These are phyloP conservation scores for Lactarius hatsudake DNA, from an alignment of 768 basidiomycete genomes.

Conservation along the genomic window DNA sequence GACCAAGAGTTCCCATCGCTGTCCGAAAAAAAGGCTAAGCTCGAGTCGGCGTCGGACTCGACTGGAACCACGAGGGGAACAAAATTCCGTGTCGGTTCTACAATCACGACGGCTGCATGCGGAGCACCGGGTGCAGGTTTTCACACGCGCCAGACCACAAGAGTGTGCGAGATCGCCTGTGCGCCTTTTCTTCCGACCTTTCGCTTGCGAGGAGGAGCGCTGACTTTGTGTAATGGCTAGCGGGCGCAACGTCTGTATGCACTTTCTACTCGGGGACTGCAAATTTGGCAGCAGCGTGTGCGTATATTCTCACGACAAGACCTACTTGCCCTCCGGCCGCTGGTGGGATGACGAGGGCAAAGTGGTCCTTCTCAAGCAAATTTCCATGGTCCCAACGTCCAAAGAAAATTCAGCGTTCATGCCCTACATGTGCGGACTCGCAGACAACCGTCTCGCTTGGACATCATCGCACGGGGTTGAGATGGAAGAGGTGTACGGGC, in stretches of 20 bases:
- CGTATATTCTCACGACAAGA: conserved; percentile 48
- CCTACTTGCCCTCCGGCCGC: conserved; percentile 42
- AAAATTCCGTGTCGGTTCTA: conserved; percentile 54
- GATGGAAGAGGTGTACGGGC: conserved; percentile 5
- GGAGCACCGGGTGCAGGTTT: conserved; percentile 43
- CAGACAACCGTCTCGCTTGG: conserved; percentile 17
- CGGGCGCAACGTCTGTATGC: conserved; percentile 51
- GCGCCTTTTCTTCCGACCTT: conserved; percentile 28
- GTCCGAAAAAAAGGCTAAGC: conserved; percentile 37
- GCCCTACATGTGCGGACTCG: conserved; percentile 3
- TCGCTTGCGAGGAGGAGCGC: background rate
- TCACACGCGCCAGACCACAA: conserved; percentile 55
- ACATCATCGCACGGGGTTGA: background rate
- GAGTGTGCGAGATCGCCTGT: conserved; percentile 56
- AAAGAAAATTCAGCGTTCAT: background rate
- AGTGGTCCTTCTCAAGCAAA: background rate
- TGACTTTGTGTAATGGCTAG: conserved; percentile 33
- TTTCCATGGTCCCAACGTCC: background rate
- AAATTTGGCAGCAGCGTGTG: conserved; percentile 40
- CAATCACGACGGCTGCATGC: conserved; percentile 50
- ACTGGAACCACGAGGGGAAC: conserved; percentile 51
- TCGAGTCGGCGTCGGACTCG: conserved; percentile 48
- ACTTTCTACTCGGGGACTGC: conserved; percentile 42
- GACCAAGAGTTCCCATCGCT: conserved; percentile 28
- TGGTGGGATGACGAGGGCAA: conserved; percentile 42